phyloP scores from a whole-genome alignment of 495 filamentous ascomycete species.

The Neohortaea acidophila region DNA sequence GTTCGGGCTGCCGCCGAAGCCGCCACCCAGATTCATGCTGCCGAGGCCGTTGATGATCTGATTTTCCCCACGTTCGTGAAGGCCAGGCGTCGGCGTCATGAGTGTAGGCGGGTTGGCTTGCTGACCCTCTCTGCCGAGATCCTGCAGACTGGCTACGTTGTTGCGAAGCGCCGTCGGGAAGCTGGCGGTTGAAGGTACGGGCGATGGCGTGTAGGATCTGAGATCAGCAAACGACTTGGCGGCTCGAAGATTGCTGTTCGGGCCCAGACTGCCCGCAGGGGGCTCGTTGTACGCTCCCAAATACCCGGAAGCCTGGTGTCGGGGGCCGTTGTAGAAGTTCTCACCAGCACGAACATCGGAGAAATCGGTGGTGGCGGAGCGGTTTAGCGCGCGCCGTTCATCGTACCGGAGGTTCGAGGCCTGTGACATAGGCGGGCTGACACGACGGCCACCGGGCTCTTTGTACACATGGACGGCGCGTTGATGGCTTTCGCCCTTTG shows the following conservation, averaged over 20 bases:
- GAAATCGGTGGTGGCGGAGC: constrained; percentile 96
- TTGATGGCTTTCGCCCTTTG: constrained; percentile 69
- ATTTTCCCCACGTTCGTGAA: constrained; percentile 47
- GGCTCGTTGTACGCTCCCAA: constrained; percentile 37
- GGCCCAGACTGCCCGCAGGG: constrained; percentile 29
- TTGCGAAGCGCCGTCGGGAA: constrained; percentile 59
- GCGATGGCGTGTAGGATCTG: constrained; percentile 86
- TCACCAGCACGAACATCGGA: constrained; percentile 67
- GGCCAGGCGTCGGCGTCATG: constrained; percentile 58
- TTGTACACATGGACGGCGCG: constrained; percentile 83
- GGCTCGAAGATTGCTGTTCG: constrained; percentile 64
- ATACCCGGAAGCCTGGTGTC: constrained; percentile 56
- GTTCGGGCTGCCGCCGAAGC: constrained; percentile 45
- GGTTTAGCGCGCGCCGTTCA: constrained; percentile 66
- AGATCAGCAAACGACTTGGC: constrained; percentile 96
- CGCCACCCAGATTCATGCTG: constrained; percentile 44
- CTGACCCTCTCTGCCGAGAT: constrained; percentile 33
- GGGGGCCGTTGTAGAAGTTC: constrained; percentile 56
- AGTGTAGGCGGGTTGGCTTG: constrained; percentile 53
- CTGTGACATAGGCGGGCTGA: constrained; percentile 53
- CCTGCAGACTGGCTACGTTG: constrained; percentile 36
- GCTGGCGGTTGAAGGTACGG: constrained; percentile 74
- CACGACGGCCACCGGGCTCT: constrained; percentile 30
- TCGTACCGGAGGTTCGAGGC: constrained; percentile 51
- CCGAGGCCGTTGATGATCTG: constrained; percentile 53